A percentile compares a stretch with the other conserved stretches of the same genome.
These are phyloP conservation scores for Saposhnikovia divaricata DNA, from an alignment of 129 eudicot genomes.

Conservation along the genomic window DNA sequence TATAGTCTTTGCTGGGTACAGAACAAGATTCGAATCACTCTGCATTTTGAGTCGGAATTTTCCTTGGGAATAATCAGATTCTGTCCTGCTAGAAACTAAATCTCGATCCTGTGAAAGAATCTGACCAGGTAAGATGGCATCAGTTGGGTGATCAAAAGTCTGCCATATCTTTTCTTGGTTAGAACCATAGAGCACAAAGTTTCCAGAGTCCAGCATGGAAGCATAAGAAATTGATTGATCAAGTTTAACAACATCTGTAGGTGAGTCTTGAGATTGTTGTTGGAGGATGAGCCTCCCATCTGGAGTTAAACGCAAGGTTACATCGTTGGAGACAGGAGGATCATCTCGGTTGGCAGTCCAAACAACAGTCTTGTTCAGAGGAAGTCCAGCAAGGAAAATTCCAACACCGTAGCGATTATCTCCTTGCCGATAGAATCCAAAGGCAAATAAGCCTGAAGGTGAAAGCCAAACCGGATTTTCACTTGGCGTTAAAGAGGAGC, in stretches of 20 bases:
- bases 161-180: slow-evolving; percentile 13
- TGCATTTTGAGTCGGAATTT: slow-evolving; percentile 14
- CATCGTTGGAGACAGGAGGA: slow-evolving; percentile 12
- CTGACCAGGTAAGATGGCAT: slow-evolving; percentile 9
- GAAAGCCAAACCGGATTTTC: slow-evolving; percentile 8
- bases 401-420: slow-evolving; percentile 11
- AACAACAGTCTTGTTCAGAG: slow-evolving; percentile 15
- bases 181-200: slow-evolving; percentile 32
- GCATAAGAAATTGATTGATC: slow-evolving; percentile 20
- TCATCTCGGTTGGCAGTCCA: slow-evolving; percentile 31
- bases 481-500: slow-evolving; percentile 14
- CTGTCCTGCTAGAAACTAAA: slow-evolving; percentile 5
- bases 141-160: slow-evolving; percentile 26
- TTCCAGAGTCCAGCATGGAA: slow-evolving; percentile 37
- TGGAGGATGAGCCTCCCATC: slow-evolving; percentile 24
- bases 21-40: slow-evolving; percentile 10
- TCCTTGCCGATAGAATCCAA: not conserved
- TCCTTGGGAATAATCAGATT: slow-evolving; percentile 7
- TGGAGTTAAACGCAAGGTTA: slow-evolving; percentile 8
- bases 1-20: not conserved
- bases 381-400: slow-evolving; percentile 17
- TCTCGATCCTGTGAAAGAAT: not conserved
- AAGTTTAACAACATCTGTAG: slow-evolving; percentile 8
- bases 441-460: not conserved
- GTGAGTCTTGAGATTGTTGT: slow-evolving; percentile 5